Base-by-base conservation (phyloP, 139 green algal genomes). In the Diplosphaera chodatii region DNA sequence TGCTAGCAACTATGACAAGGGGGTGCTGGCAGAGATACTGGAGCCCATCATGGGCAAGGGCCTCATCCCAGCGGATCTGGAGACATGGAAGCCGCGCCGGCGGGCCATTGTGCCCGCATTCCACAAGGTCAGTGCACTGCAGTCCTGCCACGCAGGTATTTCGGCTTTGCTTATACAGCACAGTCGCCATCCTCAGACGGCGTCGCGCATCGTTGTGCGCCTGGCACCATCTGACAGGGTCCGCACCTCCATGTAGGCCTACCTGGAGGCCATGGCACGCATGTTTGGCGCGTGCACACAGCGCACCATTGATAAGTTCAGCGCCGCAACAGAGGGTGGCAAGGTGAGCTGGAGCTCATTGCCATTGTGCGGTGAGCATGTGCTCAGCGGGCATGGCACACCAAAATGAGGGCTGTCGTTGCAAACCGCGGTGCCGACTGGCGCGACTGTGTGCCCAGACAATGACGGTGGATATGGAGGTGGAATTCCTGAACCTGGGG, bases 41-140 rank as follows among this genome's bases (percentile, higher is more conserved):
- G 93, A 99, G 86, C 94, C 95, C 65, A 98, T 99, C 88, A 99
- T 99, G 95, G 95, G 95, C 64, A 99, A 98, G 76, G 95, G 95
- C 4, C 88, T 99, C 56, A 99, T 99, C 76, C 95, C 95, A 21
- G 91, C 91, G 25, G 89, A 95, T 67, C 69, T 93, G 27, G 91
- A 94, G 63, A 95, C 88, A 10, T 96, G 91, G 91, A 95, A 96
- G 76, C 76, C 90, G 28, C 78, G 95, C 27, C 81, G 95, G 3
- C 78, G 92, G 29, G 89, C 88, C 55, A 89, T 99, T 10, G 92
- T 97, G 33, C 96, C 96, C 4, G 94, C 85, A 15, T 98, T 99
- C 80, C 96, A 99, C 85, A 85, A 88, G 68, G n/a, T n/a, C n/a
- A n/a, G n/a, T n/a, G n/a, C n/a, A n/a, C n/a, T n/a, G n/a, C n/a